Evolutionary conservation across 2,329 filamentous ascomycete species (phyloP).

Genomic region (Sporothrix dimorphospora): DNA sequence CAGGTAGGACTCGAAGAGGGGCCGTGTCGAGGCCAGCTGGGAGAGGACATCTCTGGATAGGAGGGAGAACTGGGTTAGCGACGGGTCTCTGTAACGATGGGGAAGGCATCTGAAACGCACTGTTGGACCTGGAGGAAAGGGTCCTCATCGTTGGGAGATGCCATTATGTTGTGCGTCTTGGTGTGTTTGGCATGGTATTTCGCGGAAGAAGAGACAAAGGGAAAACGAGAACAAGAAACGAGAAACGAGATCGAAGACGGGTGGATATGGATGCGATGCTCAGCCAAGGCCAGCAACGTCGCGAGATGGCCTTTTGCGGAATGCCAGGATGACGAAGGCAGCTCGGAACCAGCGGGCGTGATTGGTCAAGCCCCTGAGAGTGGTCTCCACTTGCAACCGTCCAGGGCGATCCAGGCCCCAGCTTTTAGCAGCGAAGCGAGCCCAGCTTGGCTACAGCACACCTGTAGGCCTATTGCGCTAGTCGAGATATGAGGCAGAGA

Average conservation of each 20-base stretch:
- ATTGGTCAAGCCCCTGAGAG: conserved; percentile 7
- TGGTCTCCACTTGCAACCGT: background rate
- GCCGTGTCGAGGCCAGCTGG: conserved; percentile 77
- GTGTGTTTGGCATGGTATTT: background rate
- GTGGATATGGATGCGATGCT: background rate
- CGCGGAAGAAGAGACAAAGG: background rate
- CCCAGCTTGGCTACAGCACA: background rate
- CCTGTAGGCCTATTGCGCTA: too few relatives aligned
- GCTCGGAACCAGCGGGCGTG: background rate
- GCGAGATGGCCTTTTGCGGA: conserved; percentile 10
- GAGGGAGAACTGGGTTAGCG: conserved; percentile 8
- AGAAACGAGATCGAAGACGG: background rate
- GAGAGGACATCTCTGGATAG: conserved; percentile 77
- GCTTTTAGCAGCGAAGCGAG: background rate
- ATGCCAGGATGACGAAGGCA: conserved; percentile 23
- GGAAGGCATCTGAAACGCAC: conserved; percentile 44
- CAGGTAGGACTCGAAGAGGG: conserved; percentile 91
- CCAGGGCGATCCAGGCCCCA: background rate
- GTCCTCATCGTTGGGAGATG: conserved; percentile 68
- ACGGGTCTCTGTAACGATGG: background rate
- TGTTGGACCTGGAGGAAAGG: conserved; percentile 74
- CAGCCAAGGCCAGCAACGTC: background rate
- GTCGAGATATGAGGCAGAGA: too few relatives aligned
- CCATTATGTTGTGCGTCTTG: conserved; percentile 60
- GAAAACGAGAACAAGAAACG: background rate